Evolutionary conservation across 148 eudicot species (phyloP), one percentile per base, ranked within the genome.

Genomic region (Mesembryanthemum crystallinum): DNA sequence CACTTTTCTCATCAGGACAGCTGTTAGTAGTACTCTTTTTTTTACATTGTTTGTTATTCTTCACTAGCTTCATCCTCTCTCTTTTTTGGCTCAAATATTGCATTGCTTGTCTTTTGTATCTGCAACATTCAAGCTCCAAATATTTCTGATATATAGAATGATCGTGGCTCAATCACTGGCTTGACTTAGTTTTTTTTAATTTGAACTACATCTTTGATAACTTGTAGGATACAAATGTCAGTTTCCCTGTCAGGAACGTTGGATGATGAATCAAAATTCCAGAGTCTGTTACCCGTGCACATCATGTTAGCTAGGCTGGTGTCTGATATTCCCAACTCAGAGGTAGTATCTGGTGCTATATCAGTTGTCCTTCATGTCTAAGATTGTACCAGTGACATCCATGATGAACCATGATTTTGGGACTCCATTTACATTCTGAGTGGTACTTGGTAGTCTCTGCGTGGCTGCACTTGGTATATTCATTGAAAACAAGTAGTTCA

Each of bases 201-300:
- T 78, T 86, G 67, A 80, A 64, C 23, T 28, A 54, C 51, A 29
- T 69, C 64, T 69, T 49, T 82, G 68, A 18, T 68, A 69, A 39
- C 68, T 60, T 79, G 61, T 82, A 94, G 98, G 90, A 87, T 91
- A 73, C 85, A 85, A 71, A 87, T 94, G 92, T 75, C 90, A 80
- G 76, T 94, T 72, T 89, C 91, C 52, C 73, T 94, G 67, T 80
- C 94, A 32, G 87, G 84, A 74, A 69, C 79, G 70, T 65, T 74
- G 35, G 77, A 83, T 79, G 84, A 86, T 81, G 88, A 89, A 62
- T 72, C 83, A 66, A 90, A 81, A 79, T 67, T 84, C 75, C 91
- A 84, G 49, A 85, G 81, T 77, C 75, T 90, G 39, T 86, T 84
- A 75, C 98, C 98, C 69, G 32, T 90, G 82, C 86, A 84, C 75